Conservation (phyloP, 306 rosid species). For the Quercus robur region DNA sequence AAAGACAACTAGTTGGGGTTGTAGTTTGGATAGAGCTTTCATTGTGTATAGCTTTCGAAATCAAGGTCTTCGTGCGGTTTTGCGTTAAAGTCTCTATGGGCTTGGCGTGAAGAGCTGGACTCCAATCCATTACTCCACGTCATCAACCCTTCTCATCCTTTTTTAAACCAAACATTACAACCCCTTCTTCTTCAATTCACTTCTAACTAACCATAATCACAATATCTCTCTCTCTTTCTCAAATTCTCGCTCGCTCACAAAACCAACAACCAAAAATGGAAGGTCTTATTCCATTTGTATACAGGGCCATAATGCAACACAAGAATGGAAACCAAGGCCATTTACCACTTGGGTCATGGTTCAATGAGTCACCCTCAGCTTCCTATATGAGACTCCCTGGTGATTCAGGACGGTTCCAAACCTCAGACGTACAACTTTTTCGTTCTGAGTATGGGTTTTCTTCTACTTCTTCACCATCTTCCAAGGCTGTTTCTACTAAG, state of each 20-base stretch:
- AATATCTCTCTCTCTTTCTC: constrained; percentile 4
- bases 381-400: constrained; percentile 54
- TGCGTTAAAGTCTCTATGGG: constrained; percentile 44
- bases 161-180: constrained; percentile 25
- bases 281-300: constrained; percentile 87
- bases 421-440: constrained; percentile 31
- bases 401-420: constrained; percentile 43
- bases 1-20: constrained; percentile 13
- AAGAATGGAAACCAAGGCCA: constrained; percentile 48
- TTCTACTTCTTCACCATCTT: constrained; percentile 37
- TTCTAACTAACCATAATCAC: constrained; percentile 3
- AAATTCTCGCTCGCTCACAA: neutral
- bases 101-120: constrained; percentile 63
- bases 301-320: constrained; percentile 71
- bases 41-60: constrained; percentile 30
- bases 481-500: constrained; percentile 26
- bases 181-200: constrained; percentile 27
- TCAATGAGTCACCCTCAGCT: constrained; percentile 66
- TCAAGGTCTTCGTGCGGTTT: constrained; percentile 39
- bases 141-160: constrained; percentile 25
- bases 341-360: constrained; percentile 42
- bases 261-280: constrained; percentile 46
- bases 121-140: constrained; percentile 59
- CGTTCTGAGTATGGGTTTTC: constrained; percentile 21
- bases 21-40: constrained; percentile 55